Base-by-base conservation (phyloP, 352 stramenopile genomes). In the Phytophthora litchii region DNA sequence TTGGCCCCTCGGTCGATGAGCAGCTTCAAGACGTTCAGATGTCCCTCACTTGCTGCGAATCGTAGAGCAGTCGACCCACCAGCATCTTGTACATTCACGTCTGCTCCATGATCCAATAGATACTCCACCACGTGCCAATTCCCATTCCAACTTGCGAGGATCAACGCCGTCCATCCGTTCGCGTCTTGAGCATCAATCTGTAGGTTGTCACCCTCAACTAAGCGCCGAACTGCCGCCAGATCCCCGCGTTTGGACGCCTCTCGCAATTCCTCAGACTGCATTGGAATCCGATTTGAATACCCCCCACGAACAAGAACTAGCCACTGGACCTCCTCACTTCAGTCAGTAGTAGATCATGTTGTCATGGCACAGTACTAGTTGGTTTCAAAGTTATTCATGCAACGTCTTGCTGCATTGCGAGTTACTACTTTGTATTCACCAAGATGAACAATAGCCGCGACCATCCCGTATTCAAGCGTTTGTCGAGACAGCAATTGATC, bases 391-490 rank as follows among this genome's bases (percentile, higher is more conserved):
- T 34, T 34, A 34, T 34, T 34, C 29, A 34, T 34, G 29, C 29
- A 34, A 9, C 29, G 10, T 12, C 29, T 34, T 34, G 3, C 10
- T 27, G 23, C 23, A 27, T 27, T 27, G 23, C 4, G 3, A 34
- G 7, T 34, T 9, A 31, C 25, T 3, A 31, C 25, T 31, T 31
- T 8, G 8, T n/a, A n/a, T n/a, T n/a, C n/a, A n/a, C n/a, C 29
- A 4, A 34, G 17, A 70, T 70, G 62, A 66, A 52, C 38, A 66
- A 61, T 42, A 51, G 49, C 8, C 50, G 62, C n/a, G 78, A 88
- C 31, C 78, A 88, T 59, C 60, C 73, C 8, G 67, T 88, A 8
- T 88, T 85, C 70, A 74, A 72, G 62, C 73, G 78, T 14, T 63
- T 85, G 19, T 72, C 70, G 4, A 67, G 74, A 1, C 72, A 85